Base-by-base conservation (phyloP, 345 rosid species). In the Triadica sebifera region DNA sequence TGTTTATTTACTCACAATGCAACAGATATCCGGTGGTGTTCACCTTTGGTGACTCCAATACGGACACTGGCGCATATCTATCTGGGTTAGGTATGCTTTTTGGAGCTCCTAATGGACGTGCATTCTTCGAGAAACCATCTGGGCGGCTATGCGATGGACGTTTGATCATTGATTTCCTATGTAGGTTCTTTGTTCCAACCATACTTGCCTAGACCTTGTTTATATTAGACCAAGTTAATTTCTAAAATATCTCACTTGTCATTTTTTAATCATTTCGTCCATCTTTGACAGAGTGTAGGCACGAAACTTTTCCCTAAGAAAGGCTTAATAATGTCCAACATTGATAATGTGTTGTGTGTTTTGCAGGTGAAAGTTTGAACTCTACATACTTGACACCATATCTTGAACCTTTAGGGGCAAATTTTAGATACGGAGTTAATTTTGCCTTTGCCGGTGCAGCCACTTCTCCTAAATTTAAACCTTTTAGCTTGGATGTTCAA, bases 131-230 rank as follows among this genome's bases (percentile, higher is more conserved):
- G 15, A 73, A 75, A 72, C 85, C 87, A 75, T 74, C 78, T 3
- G 81, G 83, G 16, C 77, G 85, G 45, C 10, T 75, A 10, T 55
- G 75, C 19, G 81, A 83, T 6, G 94, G 97, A 37, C 83, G 94
- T 19, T 70, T 89, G 75, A 77, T 86, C 62, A 65, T 91, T 65
- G 97, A 91, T 76, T 88, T 87, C 73, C 74, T 85, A 8, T 79
- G 94, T 89, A 43, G 88, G 92, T 38, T 58, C 3, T 41, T 1
- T 41, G n/a, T n/a, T n/a, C n/a, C n/a, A n/a, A n/a, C n/a, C n/a
- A n/a, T n/a, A n/a, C n/a, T n/a, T n/a, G n/a, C n/a, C n/a, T n/a
- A n/a, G n/a, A n/a, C n/a, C n/a, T n/a, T n/a, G n/a, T n/a, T n/a
- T n/a, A n/a, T n/a, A n/a, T n/a, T n/a, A n/a, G n/a, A n/a, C n/a